Conservation (phyloP, 129 eudicot genomes). For the Glebionis coronaria region DNA sequence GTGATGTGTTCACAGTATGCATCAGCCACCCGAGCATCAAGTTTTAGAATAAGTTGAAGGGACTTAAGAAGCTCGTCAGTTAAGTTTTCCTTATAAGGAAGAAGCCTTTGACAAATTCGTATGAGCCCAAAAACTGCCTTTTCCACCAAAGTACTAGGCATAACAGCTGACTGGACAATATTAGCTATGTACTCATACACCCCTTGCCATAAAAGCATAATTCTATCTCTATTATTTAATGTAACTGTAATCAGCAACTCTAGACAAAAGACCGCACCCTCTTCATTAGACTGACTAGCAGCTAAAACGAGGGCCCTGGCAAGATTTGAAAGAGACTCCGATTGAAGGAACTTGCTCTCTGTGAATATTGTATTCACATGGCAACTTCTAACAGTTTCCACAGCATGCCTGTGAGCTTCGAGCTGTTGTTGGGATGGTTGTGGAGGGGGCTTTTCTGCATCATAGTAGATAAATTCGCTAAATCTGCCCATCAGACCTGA, state of each 20-base stretch:
- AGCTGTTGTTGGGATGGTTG: constrained; percentile 68
- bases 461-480: constrained; percentile 60
- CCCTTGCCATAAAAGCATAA: constrained; percentile 69
- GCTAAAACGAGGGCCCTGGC: constrained; percentile 56
- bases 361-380: constrained; percentile 65
- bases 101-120: constrained; percentile 68
- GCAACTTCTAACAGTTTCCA: constrained; percentile 54
- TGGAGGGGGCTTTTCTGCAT: constrained; percentile 60
- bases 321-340: constrained; percentile 62
- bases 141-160: constrained; percentile 70
- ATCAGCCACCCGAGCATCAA: constrained; percentile 84
- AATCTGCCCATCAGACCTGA: constrained; percentile 78
- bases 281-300: constrained; percentile 47
- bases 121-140: constrained; percentile 81
- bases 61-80: constrained; percentile 75
- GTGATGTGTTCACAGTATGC: constrained; percentile 72
- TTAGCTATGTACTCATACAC: constrained; percentile 68
- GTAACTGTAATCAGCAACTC: constrained; percentile 69
- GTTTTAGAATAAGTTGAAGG: constrained; percentile 59
- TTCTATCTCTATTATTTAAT: constrained; percentile 65
- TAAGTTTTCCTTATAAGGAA: constrained; percentile 73
- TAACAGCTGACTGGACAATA: constrained; percentile 57
- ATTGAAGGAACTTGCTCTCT: constrained; percentile 75
- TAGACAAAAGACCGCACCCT: constrained; percentile 59
- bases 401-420: constrained; percentile 60